Evolutionary conservation across 345 rosid genomes (phyloP), one percentile per base, ranked within the genome.

Genomic region (Jatropha curcas): DNA sequence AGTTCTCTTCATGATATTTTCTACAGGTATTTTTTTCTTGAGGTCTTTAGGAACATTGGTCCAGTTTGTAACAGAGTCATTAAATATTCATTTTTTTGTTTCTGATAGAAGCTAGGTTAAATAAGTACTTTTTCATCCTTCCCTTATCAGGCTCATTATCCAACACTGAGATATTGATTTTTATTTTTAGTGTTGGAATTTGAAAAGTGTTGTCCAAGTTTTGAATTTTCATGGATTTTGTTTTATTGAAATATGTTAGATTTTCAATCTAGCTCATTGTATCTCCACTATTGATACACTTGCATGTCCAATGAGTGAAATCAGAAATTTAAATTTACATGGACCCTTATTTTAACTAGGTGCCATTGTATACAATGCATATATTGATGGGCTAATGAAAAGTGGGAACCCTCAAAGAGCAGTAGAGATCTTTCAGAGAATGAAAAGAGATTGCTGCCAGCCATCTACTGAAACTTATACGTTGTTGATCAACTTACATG

Each of bases 391-490:
- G 72, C 78, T 92, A 76, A 80, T 79, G 83, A 94, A 90, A 86
- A 82, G 87, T 71, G 89, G 97, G 71, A 74, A 85, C 66, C 75
- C 85, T 1, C 80, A 85, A 74, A 86, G 88, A 69, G 97, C 96
- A 13, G 39, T 88, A 4, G 84, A 84, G 78, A 79, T 94, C 72
- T 94, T 83, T 77, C 82, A 81, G 67, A 83, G 93, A 81, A 89
- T 94, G 98, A 89, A 89, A 76, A 81, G 83, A 75, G 94, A 90
- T 56, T 59, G 76, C 61, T 88, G 94, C 82, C 84, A 84, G 62
- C 89, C 88, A 61, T 79, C 87, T 33, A 83, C 93, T 10, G 94
- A 90, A 65, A 92, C 98, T n/a, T 94, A 90, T 72, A 94, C 94
- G 60, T 56, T 90, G 84, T 82, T 94, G 89, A 91, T 94, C 76